phyloP scores from a whole-genome alignment of 1,139 yeast species.

The Blastobotrys raffinosifermentans region DNA sequence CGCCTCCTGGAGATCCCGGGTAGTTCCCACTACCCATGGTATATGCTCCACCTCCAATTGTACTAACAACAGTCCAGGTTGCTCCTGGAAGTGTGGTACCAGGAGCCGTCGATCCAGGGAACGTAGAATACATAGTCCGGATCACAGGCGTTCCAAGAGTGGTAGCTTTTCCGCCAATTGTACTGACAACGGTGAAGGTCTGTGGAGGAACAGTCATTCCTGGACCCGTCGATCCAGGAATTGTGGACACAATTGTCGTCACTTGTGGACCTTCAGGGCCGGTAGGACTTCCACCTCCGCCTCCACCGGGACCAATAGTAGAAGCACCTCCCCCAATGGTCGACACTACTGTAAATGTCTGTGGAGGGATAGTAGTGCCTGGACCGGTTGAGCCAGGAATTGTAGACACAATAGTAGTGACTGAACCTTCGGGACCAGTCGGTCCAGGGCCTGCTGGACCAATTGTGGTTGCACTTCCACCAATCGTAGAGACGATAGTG shows the following conservation, averaged over 20 bases:
- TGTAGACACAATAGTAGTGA: conserved; percentile 6
- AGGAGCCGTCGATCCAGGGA: conserved; percentile 13
- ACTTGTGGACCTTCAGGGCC: not conserved
- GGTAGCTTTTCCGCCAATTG: conserved; percentile 1
- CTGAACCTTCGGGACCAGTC: too few species aligned
- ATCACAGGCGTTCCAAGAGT: too few species aligned
- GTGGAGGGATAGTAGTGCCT: conserved; percentile 14
- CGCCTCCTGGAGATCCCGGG: not conserved
- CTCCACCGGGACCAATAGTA: not conserved
- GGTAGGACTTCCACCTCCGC: not conserved
- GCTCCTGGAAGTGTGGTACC: conserved; percentile 16
- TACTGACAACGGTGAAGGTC: conserved; percentile 16
- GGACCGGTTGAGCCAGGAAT: conserved; percentile 13
- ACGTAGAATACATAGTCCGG: conserved; percentile 5
- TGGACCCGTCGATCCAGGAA: conserved; percentile 3
- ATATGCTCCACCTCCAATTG: not conserved
- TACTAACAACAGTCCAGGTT: conserved; percentile 5
- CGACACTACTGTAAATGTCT: conserved; percentile 11
- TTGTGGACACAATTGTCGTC: not conserved
- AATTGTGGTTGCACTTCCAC: not conserved
- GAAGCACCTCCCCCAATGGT: conserved; percentile 1
- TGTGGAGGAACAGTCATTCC: conserved; percentile 14
- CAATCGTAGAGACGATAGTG: not conserved
- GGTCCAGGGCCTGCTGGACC: too few species aligned
- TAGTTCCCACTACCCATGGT: too few species aligned